Conservation (phyloP, 2,329 filamentous ascomycete genomes). For the Epicoccum nigrum region DNA sequence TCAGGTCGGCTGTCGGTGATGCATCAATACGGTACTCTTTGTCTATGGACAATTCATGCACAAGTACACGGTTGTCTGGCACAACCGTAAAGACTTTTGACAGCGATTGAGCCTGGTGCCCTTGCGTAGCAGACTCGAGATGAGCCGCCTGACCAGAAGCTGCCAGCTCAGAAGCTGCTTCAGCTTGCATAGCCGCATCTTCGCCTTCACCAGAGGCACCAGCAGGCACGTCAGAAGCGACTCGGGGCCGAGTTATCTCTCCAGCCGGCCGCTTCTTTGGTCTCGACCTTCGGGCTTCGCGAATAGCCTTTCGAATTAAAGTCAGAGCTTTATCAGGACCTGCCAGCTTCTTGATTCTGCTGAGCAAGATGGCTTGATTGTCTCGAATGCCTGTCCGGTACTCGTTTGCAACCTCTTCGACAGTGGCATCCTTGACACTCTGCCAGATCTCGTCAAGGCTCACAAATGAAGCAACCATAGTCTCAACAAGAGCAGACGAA, state of each 20-base stretch:
- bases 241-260: constrained; percentile 70
- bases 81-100: constrained; percentile 64
- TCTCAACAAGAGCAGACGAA: constrained; percentile 76
- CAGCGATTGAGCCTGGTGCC: constrained; percentile 53
- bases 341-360: constrained; percentile 78
- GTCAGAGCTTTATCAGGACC: constrained; percentile 73
- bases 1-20: constrained; percentile 60
- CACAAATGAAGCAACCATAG: constrained; percentile 86
- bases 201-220: constrained; percentile 36
- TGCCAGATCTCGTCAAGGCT: constrained; percentile 84
- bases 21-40: constrained; percentile 74
- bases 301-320: constrained; percentile 76
- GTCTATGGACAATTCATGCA: constrained; percentile 81
- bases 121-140: constrained; percentile 26
- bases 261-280: constrained; percentile 69
- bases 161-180: constrained; percentile 41
- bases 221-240: constrained; percentile 56
- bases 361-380: constrained; percentile 79
- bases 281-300: constrained; percentile 70
- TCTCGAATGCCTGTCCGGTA: constrained; percentile 81
- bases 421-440: constrained; percentile 78
- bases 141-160: constrained; percentile 24
- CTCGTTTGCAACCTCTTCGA: constrained; percentile 74
- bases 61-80: constrained; percentile 74
- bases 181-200: constrained; percentile 45